These are phyloP conservation scores for Agrocybe praecox DNA, from an alignment of 768 basidiomycete genomes.

Conservation along the genomic window DNA sequence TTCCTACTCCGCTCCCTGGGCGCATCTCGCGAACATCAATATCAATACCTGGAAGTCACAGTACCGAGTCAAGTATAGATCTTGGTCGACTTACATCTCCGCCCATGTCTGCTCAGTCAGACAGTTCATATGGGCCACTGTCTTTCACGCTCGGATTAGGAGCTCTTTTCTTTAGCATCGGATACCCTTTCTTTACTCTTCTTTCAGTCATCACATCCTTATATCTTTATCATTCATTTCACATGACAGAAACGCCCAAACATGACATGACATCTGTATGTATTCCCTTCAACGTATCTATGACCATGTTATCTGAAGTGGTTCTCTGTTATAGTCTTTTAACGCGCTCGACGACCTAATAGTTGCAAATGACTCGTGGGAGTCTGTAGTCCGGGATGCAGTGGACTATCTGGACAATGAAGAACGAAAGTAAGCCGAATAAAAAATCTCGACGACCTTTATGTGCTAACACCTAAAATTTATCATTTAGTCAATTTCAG, in stretches of 20 bases:
- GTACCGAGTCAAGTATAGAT: slow-evolving; percentile 43
- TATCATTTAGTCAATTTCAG: slow-evolving; percentile 19
- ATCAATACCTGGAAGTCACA: slow-evolving; percentile 51
- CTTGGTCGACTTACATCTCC: slow-evolving; percentile 18
- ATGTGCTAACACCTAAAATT: neutral
- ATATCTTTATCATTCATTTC: slow-evolving; percentile 35
- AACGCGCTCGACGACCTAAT: slow-evolving; percentile 69
- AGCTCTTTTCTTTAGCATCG: slow-evolving; percentile 42
- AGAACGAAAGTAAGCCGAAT: slow-evolving; percentile 56
- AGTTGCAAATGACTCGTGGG: slow-evolving; percentile 70
- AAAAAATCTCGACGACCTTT: neutral
- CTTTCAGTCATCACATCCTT: slow-evolving; percentile 38
- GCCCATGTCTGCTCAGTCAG: slow-evolving; percentile 27
- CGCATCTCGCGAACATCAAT: slow-evolving; percentile 32
- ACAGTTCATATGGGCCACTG: slow-evolving; percentile 41
- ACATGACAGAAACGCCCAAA: slow-evolving; percentile 35
- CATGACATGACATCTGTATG: slow-evolving; percentile 60
- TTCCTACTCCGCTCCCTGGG: slow-evolving; percentile 41
- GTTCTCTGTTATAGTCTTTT: slow-evolving; percentile 50
- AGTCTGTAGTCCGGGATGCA: slow-evolving; percentile 71
- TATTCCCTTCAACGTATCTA: slow-evolving; percentile 11
- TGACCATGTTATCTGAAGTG: slow-evolving; percentile 8
- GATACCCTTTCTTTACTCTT: slow-evolving; percentile 43
- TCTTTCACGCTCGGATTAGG: slow-evolving; percentile 40
- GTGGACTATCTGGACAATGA: slow-evolving; percentile 67